Evolutionary conservation across 192 early-diverging fungal species (phyloP).

Genomic region (Linnemannia elongata): DNA sequence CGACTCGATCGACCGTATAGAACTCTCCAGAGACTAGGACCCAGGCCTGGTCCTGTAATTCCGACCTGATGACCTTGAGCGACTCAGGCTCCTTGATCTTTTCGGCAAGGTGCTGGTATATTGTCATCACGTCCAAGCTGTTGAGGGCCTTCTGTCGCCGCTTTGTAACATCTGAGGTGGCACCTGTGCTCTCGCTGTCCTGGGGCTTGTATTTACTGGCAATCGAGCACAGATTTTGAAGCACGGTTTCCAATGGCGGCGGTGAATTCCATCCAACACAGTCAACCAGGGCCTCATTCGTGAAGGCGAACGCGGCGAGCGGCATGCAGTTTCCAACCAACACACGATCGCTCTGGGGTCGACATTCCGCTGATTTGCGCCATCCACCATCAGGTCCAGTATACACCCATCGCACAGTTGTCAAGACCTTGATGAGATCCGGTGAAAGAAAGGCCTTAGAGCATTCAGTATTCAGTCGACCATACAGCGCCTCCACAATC

Average conservation of each 20-base stretch:
- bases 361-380: constrained; percentile 12
- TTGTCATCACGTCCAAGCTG: neutral
- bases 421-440: neutral
- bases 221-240: constrained; percentile 9
- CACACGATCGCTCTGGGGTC: neutral
- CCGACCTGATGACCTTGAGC: neutral
- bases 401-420: constrained; percentile 12
- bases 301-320: neutral
- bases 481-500: neutral
- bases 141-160: neutral
- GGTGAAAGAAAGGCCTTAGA: neutral
- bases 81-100: neutral
- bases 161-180: neutral
- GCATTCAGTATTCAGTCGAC: constrained; percentile 1
- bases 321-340: constrained; percentile 32
- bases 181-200: neutral
- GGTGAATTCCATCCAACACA: constrained; percentile 37
- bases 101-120: constrained; percentile 8
- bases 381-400: neutral
- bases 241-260: constrained; percentile 35
- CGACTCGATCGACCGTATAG: constrained; percentile 9
- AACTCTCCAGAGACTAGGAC: constrained; percentile 18
- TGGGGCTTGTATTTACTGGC: neutral
- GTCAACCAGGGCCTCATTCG: neutral
- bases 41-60: neutral